Evolutionary conservation across 2,329 filamentous ascomycete genomes (phyloP).

Genomic region (Huntiella omanensis): DNA sequence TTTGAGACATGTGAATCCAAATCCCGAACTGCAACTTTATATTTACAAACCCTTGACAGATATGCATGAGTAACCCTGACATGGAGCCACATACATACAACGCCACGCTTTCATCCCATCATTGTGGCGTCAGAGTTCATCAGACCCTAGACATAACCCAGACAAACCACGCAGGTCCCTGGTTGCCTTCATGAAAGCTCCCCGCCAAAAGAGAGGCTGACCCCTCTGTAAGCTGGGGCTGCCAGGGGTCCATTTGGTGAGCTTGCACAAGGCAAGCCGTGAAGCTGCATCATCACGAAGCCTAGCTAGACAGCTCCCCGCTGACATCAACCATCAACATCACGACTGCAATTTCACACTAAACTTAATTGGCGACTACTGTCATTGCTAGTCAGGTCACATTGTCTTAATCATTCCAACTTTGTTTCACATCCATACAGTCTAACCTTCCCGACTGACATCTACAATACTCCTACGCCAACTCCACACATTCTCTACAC

Average conservation of each 20-base stretch:
- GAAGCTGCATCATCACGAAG: constrained; percentile 12
- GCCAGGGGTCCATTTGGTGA: neutral
- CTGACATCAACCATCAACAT: neutral
- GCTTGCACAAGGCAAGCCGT: constrained; percentile 9
- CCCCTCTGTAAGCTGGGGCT: neutral
- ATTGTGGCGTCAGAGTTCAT: neutral
- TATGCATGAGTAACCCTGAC: no score
- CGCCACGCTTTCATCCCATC: neutral
- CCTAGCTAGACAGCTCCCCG: neutral
- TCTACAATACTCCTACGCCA: neutral
- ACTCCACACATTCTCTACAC: neutral
- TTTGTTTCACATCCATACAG: no score
- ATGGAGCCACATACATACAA: neutral
- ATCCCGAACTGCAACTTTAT: no score
- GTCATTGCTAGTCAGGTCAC: neutral
- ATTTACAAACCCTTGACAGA: no score
- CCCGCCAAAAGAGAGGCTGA: neutral
- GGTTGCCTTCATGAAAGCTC: constrained; percentile 7
- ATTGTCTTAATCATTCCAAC: no score
- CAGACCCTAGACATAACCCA: neutral
- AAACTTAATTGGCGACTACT: neutral
- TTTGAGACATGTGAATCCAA: no score
- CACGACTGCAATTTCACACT: neutral
- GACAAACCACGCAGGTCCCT: constrained; percentile 9
- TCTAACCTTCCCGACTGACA: no score